These are phyloP conservation scores for Triticum monococcum DNA, from an alignment of 176 grass and related monocot species.

Conservation along the genomic window DNA sequence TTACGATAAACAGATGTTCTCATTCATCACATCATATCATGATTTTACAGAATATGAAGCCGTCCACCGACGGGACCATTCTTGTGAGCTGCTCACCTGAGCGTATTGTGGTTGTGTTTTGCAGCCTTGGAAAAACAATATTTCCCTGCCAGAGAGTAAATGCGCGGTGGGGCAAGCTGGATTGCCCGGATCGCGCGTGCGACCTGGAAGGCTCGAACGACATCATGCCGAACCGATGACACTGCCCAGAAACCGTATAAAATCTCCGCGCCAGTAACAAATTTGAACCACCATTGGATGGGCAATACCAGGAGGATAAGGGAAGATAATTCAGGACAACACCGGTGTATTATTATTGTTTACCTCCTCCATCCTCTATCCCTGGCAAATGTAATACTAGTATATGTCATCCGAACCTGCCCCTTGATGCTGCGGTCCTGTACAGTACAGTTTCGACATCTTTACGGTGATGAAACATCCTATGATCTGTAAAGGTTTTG, in stretches of 20 bases:
- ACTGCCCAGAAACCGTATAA: background rate
- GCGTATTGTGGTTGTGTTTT: slow-evolving; percentile 25
- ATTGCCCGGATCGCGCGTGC: slow-evolving; percentile 76
- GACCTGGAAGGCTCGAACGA: slow-evolving; percentile 64
- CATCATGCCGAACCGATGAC: slow-evolving; percentile 50
- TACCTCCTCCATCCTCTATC: background rate
- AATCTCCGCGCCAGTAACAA: background rate
- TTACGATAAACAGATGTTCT: slow-evolving; percentile 8
- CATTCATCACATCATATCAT: background rate
- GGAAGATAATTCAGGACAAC: slow-evolving; percentile 21
- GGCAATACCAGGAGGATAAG: background rate
- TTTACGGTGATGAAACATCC: background rate
- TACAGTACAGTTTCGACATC: background rate
- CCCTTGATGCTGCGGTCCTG: background rate
- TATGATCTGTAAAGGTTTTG: slow-evolving; percentile 10
- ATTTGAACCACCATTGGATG: slow-evolving; percentile 2
- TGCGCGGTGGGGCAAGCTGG: slow-evolving; percentile 91
- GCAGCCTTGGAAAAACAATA: slow-evolving; percentile 81
- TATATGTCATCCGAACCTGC: slow-evolving; percentile 14
- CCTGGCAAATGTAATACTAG: slow-evolving; percentile 6
- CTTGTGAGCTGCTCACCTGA: slow-evolving; percentile 11
- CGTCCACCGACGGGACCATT: background rate
- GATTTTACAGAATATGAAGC: background rate
- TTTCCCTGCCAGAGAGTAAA: slow-evolving; percentile 96
- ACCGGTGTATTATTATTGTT: background rate